Conservation (phyloP, 129 eudicot species). For the Escallonia rubra region DNA sequence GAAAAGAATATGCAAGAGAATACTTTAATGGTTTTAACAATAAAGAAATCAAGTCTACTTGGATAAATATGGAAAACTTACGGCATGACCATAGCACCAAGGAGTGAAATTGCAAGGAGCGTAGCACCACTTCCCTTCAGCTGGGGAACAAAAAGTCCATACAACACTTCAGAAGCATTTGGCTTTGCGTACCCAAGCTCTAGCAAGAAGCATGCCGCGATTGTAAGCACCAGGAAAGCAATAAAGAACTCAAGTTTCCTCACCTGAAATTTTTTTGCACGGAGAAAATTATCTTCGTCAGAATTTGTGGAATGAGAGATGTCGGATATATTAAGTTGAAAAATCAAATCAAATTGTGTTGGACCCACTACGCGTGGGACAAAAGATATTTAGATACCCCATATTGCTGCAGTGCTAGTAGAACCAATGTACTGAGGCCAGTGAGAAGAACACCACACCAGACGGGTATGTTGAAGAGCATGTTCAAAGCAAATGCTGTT, state of each 20-base stretch:
- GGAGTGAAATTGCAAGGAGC: constrained; percentile 88
- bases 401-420: constrained; percentile 87
- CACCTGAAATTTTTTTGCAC: constrained; percentile 42
- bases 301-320: not conserved
- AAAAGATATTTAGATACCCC: constrained; percentile 53
- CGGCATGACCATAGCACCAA: constrained; percentile 99
- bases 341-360: not conserved
- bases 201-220: constrained; percentile 81
- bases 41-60: constrained; percentile 1
- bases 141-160: constrained; percentile 93
- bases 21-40: not conserved
- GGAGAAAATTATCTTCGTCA: too few relatives aligned
- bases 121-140: constrained; percentile 85
- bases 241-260: constrained; percentile 93
- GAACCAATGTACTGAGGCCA: constrained; percentile 81
- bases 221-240: constrained; percentile 75
- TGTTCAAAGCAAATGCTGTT: constrained; percentile 95
- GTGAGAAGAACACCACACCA: constrained; percentile 97
- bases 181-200: constrained; percentile 95
- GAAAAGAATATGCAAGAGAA: not conserved
- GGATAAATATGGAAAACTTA: constrained; percentile 32
- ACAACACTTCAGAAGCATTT: constrained; percentile 65
- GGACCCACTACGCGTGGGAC: not conserved
- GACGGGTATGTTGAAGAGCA: constrained; percentile 86
- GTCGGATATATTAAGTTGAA: not conserved